A percentile compares a stretch with the other conserved stretches of the same genome.
These are phyloP conservation scores for Chlorella sp. DNA, from an alignment of 139 green algal species.

Conservation along the genomic window DNA sequence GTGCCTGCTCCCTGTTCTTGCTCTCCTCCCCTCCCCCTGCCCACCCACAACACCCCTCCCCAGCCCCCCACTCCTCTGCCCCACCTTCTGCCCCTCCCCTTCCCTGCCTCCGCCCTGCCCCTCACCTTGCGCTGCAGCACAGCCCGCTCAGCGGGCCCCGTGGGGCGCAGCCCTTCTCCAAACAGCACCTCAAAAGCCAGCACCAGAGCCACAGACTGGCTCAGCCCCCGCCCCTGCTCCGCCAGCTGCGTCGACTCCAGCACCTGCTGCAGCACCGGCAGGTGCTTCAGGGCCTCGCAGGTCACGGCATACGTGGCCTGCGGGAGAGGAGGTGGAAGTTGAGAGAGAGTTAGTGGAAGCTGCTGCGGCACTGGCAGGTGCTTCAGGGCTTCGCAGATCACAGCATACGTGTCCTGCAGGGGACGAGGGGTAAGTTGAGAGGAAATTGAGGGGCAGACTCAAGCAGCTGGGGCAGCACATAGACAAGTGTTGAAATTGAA, in stretches of 20 bases:
- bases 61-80: not conserved
- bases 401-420: no score
- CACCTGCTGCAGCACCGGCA: constrained; percentile 67
- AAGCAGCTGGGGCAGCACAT: no score
- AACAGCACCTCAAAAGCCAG: constrained; percentile 84
- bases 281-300: constrained; percentile 84
- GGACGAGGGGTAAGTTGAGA: no score
- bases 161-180: constrained; percentile 62
- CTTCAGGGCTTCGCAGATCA: no score
- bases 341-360: not conserved
- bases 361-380: no score
- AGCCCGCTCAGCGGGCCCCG: constrained; percentile 65
- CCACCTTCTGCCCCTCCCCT: not conserved
- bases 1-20: not conserved
- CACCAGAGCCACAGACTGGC: constrained; percentile 47
- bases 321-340: not conserved
- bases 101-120: not conserved
- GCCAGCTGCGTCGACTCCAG: constrained; percentile 55
- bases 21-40: not conserved
- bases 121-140: constrained; percentile 59
- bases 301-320: constrained; percentile 88
- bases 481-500: no score
- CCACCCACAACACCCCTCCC: not conserved
- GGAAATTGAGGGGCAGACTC: no score
- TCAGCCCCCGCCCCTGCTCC: constrained; percentile 40